Evolutionary conservation across 1,284 basidiomycete genomes (phyloP).

Genomic region (Heimioporus punctisporus): DNA sequence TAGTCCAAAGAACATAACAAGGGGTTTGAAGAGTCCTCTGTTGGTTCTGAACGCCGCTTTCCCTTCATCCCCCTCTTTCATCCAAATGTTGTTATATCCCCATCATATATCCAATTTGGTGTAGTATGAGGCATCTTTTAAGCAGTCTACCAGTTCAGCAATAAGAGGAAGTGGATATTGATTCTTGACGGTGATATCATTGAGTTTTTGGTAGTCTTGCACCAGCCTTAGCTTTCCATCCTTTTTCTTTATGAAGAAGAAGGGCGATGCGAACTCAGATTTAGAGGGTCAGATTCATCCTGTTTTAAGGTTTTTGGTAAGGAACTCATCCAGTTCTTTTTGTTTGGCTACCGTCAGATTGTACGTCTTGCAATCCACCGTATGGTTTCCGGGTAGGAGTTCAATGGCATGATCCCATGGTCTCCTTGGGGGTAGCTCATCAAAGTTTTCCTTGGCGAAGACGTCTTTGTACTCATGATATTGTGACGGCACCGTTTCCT

Average conservation of each 20-base stretch:
- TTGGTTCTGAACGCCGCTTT: constrained; percentile 6
- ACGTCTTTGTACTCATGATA: background rate
- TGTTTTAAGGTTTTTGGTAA: background rate
- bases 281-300: background rate
- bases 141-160: background rate
- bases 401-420: constrained; percentile 3
- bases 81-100: constrained; percentile 7
- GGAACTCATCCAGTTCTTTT: background rate
- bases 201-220: background rate
- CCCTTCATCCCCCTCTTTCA: constrained; percentile 16
- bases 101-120: background rate
- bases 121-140: background rate
- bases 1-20: constrained; percentile 33
- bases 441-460: background rate
- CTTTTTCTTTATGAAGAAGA: constrained; percentile 4
- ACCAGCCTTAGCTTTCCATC: background rate
- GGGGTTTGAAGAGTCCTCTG: constrained; percentile 29
- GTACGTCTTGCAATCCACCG: constrained; percentile 2
- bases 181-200: background rate
- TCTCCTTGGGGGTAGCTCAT: background rate
- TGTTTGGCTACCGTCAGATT: background rate
- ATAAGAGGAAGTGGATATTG: background rate
- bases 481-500: background rate
- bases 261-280: background rate
- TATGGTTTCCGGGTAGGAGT: background rate